These are phyloP conservation scores for Asterophora lycoperdoides DNA, from an alignment of 768 basidiomycete species.

Conservation along the genomic window DNA sequence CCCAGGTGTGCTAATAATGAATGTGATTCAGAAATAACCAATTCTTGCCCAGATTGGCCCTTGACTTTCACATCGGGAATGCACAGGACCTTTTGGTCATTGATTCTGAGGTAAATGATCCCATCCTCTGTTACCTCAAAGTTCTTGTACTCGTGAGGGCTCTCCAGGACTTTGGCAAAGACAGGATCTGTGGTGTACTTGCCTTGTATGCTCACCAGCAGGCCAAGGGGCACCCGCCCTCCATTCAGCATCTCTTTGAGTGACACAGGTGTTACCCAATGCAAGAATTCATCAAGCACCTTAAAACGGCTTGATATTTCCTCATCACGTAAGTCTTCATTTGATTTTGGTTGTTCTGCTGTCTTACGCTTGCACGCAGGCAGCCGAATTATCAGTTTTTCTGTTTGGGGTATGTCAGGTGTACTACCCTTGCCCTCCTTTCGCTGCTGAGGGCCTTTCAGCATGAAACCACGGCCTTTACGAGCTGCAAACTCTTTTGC, in stretches of 20 bases:
- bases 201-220: constrained; percentile 8
- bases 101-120: too few relatives aligned
- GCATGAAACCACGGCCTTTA: not conserved
- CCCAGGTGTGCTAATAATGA: constrained; percentile 33
- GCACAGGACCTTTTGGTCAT: constrained; percentile 13
- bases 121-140: too few relatives aligned
- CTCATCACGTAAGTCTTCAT: too few relatives aligned
- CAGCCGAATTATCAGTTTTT: not conserved
- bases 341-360: not conserved
- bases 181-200: constrained; percentile 10
- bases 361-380: not conserved
- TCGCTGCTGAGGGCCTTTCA: not conserved
- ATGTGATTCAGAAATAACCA: constrained; percentile 32
- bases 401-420: not conserved
- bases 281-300: not conserved
- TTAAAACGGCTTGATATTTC: not conserved
- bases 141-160: constrained; percentile 14
- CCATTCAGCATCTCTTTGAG: not conserved
- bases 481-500: too few relatives aligned
- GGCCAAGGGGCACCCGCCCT: constrained; percentile 4
- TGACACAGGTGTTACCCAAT: not conserved
- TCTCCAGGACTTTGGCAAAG: constrained; percentile 12
- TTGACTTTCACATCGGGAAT: constrained; percentile 16
- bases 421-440: too few relatives aligned
- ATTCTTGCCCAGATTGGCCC: constrained; percentile 17